These are phyloP conservation scores for Venturia pyrina DNA, from an alignment of 2,329 filamentous ascomycete genomes.

Conservation along the genomic window DNA sequence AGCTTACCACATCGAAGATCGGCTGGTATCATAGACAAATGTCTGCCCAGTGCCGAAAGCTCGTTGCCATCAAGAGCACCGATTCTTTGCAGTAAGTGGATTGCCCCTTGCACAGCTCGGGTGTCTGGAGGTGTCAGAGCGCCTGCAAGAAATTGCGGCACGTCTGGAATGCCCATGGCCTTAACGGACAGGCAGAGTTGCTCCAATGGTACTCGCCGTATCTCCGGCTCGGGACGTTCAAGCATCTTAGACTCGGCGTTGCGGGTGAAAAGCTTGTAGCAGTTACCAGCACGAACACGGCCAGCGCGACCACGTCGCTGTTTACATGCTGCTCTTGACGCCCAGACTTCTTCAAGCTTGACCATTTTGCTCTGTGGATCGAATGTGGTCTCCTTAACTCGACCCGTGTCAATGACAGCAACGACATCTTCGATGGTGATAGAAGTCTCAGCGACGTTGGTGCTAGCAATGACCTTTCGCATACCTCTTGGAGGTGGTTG, in stretches of 20 bases:
- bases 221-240: slow-evolving; percentile 84
- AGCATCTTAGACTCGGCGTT: slow-evolving; percentile 78
- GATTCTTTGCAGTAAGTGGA: slow-evolving; percentile 70
- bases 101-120: slow-evolving; percentile 74
- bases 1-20: slow-evolving; percentile 89
- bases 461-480: slow-evolving; percentile 87
- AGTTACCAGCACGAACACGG: slow-evolving; percentile 79
- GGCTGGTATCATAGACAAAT: slow-evolving; percentile 90
- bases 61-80: slow-evolving; percentile 79
- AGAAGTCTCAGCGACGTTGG: slow-evolving; percentile 95
- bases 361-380: slow-evolving; percentile 90
- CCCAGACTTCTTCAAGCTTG: slow-evolving; percentile 89
- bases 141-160: slow-evolving; percentile 69
- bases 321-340: slow-evolving; percentile 85
- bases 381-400: slow-evolving; percentile 94
- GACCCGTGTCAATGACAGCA: slow-evolving; percentile 87
- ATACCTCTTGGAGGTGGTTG: slow-evolving; percentile 63
- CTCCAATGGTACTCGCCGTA: slow-evolving; percentile 83
- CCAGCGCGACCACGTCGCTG: slow-evolving; percentile 89
- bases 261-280: slow-evolving; percentile 90
- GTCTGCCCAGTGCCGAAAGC: slow-evolving; percentile 80
- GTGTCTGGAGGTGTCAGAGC: slow-evolving; percentile 84
- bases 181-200: slow-evolving; percentile 91
- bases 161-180: slow-evolving; percentile 83
- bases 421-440: slow-evolving; percentile 98